phyloP scores from a whole-genome alignment of 2,329 filamentous ascomycete species.

The Colletotrichum neosansevieriae region DNA sequence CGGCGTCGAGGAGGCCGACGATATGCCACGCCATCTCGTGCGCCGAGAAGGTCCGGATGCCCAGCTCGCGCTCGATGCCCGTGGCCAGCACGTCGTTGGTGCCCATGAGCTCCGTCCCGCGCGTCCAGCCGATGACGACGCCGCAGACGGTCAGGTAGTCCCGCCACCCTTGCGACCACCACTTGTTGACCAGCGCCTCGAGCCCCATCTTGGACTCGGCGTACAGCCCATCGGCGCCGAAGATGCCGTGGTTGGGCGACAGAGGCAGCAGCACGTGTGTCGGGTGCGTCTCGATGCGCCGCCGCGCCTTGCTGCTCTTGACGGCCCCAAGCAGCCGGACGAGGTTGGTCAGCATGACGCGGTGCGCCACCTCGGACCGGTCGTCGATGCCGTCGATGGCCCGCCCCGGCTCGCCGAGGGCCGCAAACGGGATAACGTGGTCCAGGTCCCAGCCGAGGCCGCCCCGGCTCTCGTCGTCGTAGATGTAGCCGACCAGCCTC shows the following conservation, averaged over 20 bases:
- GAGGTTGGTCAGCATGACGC: too few species aligned
- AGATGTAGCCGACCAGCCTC: too few species aligned
- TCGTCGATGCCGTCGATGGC: too few species aligned
- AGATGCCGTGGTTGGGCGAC: slow-evolving; percentile 97
- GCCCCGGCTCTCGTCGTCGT: too few species aligned
- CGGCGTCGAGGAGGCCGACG: slow-evolving; percentile 86
- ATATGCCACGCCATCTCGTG: slow-evolving; percentile 99
- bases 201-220: slow-evolving; percentile 97
- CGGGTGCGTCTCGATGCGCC: slow-evolving; percentile 91
- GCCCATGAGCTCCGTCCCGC: slow-evolving; percentile 96
- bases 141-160: slow-evolving; percentile 98
- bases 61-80: slow-evolving; percentile 93
- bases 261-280: slow-evolving; percentile 96
- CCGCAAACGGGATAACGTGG: too few species aligned
- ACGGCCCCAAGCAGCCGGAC: slow-evolving; percentile 89
- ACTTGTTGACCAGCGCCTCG: slow-evolving; percentile 97
- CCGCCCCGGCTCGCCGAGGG: too few species aligned
- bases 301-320: slow-evolving; percentile 89
- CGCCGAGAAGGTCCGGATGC: slow-evolving; percentile 97
- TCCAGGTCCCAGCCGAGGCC: too few species aligned
- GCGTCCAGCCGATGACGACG: slow-evolving; percentile 98
- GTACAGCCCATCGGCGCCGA: slow-evolving; percentile 97
- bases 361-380: too few species aligned
- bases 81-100: slow-evolving; percentile 98
- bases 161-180: slow-evolving; percentile 96